Percentiles rank a stretch among this genome's conserved stretches.
These are phyloP conservation scores for Leccinum subgranulosum DNA, from an alignment of 768 basidiomycete species.

Conservation along the genomic window DNA sequence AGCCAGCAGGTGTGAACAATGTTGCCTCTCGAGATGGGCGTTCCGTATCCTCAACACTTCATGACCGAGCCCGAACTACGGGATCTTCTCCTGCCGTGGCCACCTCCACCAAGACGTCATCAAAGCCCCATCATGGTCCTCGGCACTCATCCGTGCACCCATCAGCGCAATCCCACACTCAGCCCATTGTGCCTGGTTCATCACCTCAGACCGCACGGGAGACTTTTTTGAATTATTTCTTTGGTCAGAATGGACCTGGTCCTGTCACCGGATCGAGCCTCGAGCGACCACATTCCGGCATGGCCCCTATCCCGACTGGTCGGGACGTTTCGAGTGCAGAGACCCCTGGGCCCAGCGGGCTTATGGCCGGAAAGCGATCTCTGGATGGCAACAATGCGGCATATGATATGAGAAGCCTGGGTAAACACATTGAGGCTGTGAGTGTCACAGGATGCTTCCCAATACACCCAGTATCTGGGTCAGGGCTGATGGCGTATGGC, in stretches of 20 bases:
- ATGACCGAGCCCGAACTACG: conserved; percentile 65
- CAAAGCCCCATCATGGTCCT: conserved; percentile 29
- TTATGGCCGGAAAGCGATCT: conserved; percentile 63
- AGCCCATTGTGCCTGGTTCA: conserved; percentile 31
- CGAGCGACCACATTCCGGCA: conserved; percentile 33
- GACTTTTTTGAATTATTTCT: conserved; percentile 96
- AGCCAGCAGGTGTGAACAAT: conserved; percentile 52
- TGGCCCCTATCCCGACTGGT: conserved; percentile 49
- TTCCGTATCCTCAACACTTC: conserved; percentile 72
- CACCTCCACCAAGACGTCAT: conserved; percentile 27
- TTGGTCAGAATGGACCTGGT: conserved; percentile 85
- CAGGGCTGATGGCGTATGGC: conserved; percentile 8
- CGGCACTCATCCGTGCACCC: conserved; percentile 31
- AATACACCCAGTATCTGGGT: conserved; percentile 6
- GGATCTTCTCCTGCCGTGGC: conserved; percentile 32
- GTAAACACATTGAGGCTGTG: conserved; percentile 96
- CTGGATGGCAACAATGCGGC: conserved; percentile 80
- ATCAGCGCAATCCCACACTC: conserved; percentile 33
- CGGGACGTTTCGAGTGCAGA: conserved; percentile 62
- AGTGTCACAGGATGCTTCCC: conserved; percentile 33
- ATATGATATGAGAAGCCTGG: conserved; percentile 98
- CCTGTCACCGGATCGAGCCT: conserved; percentile 58
- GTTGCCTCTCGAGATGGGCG: conserved; percentile 55
- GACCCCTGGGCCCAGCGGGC: conserved; percentile 47
- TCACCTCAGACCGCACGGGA: conserved; percentile 69